Percentiles rank a stretch among this genome's conserved stretches.
Evolutionary conservation across 2,329 filamentous ascomycete species (phyloP).

Genomic region (Microdochium paspali): DNA sequence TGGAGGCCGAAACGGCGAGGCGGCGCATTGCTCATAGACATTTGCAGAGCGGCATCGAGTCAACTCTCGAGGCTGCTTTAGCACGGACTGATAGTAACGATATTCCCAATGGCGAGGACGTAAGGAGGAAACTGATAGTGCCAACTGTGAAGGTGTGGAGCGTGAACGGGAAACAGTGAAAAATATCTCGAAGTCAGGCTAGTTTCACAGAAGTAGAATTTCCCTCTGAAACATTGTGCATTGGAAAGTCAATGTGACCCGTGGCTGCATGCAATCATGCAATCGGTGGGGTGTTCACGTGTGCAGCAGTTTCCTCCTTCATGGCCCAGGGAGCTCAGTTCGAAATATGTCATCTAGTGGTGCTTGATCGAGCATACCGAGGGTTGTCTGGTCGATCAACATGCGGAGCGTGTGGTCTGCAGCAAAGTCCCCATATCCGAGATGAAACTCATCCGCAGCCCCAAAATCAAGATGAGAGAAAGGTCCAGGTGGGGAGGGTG

Average conservation of each 20-base stretch:
- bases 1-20: conserved; percentile 23
- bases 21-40: conserved; percentile 27
- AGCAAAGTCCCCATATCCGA: background rate
- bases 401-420: conserved; percentile 2
- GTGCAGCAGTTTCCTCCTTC: background rate
- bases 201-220: too few species aligned
- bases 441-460: background rate
- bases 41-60: conserved; percentile 28
- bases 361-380: background rate
- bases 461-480: background rate
- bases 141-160: background rate
- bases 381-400: conserved; percentile 2
- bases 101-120: conserved; percentile 19
- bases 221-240: too few species aligned
- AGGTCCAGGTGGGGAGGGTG: background rate
- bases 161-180: background rate
- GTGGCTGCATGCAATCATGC: too few species aligned
- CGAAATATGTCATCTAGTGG: background rate
- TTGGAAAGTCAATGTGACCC: too few species aligned
- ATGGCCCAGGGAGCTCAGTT: background rate
- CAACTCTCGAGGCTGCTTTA: conserved; percentile 21
- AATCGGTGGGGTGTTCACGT: too few species aligned
- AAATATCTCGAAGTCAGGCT: too few species aligned
- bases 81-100: conserved; percentile 27
- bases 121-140: background rate